A percentile compares a stretch with the other conserved stretches of the same genome.
phyloP scores from a whole-genome alignment of 257 asterid species.

The Pogostemon cablin region DNA sequence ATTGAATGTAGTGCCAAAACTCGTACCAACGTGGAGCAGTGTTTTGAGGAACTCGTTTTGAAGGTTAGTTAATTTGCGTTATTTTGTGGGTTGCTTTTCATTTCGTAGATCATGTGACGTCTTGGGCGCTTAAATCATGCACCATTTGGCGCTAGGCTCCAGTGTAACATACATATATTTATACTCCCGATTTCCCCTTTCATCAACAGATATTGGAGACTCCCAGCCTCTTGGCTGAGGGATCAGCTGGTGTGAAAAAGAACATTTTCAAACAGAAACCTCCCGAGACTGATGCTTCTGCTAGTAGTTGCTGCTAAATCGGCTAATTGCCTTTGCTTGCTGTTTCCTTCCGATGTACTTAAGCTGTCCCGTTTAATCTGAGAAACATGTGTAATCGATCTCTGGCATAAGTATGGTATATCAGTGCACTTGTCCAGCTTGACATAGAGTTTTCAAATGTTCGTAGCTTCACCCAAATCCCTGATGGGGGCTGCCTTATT shows the following conservation, averaged over 20 bases:
- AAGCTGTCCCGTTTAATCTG: conserved; percentile 10
- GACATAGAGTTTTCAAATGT: background rate
- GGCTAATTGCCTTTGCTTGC: conserved; percentile 7
- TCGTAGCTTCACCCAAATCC: background rate
- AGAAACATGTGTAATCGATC: conserved; percentile 26
- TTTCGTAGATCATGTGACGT: background rate
- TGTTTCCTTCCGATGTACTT: conserved; percentile 32
- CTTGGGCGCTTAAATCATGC: background rate
- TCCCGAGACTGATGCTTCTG: conserved; percentile 64
- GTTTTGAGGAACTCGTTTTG: conserved; percentile 91
- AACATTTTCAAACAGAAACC: conserved; percentile 96
- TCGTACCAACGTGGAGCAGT: conserved; percentile 87
- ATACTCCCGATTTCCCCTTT: background rate
- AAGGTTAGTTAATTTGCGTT: conserved; percentile 50
- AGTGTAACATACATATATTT: background rate
- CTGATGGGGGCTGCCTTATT: background rate
- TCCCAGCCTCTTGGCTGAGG: conserved; percentile 84
- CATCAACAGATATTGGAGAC: conserved; percentile 79
- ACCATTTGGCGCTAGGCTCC: background rate
- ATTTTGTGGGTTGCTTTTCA: background rate
- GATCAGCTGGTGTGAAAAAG: conserved; percentile 69
- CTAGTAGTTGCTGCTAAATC: conserved; percentile 84
- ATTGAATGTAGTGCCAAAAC: conserved; percentile 98
- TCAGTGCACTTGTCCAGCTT: conserved; percentile 3
- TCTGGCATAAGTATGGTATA: background rate